These are phyloP conservation scores for Martiniozyma abietophila DNA, from an alignment of 805 yeast genomes.

Conservation along the genomic window DNA sequence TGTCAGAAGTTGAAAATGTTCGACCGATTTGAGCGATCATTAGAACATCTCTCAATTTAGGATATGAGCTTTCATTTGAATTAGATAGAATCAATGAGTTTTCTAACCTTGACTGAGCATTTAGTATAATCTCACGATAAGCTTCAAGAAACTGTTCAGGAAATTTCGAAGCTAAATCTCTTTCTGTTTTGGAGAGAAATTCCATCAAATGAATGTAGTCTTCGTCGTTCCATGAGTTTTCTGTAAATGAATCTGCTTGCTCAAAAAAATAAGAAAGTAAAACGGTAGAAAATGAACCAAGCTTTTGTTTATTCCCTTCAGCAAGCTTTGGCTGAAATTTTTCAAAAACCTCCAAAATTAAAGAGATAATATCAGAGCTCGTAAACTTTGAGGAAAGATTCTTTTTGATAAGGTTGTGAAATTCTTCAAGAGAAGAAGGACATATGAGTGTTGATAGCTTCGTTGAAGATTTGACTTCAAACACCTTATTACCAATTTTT, in stretches of 20 bases:
- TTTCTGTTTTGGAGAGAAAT: slow-evolving; percentile 36
- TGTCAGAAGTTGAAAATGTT: slow-evolving; percentile 89
- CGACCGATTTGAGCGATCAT: slow-evolving; percentile 65
- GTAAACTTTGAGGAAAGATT: not conserved
- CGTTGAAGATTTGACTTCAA: slow-evolving; percentile 15
- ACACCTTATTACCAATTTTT: slow-evolving; percentile 27
- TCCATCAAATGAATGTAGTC: slow-evolving; percentile 26
- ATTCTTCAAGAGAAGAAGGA: slow-evolving; percentile 40
- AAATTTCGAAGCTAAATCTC: slow-evolving; percentile 54
- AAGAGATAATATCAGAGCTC: slow-evolving; percentile 32
- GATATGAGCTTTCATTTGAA: slow-evolving; percentile 22
- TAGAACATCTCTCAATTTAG: slow-evolving; percentile 47
- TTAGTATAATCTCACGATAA: slow-evolving; percentile 46
- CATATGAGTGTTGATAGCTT: slow-evolving; percentile 27
- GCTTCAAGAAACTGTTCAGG: slow-evolving; percentile 53
- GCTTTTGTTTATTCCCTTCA: slow-evolving; percentile 69
- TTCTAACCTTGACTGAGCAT: slow-evolving; percentile 46
- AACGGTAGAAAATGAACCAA: slow-evolving; percentile 54
- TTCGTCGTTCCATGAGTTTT: slow-evolving; percentile 15
- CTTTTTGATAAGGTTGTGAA: slow-evolving; percentile 23
- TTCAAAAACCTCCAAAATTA: slow-evolving; percentile 47
- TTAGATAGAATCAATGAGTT: slow-evolving; percentile 12
- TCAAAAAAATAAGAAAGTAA: slow-evolving; percentile 53
- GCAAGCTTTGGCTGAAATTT: slow-evolving; percentile 69
- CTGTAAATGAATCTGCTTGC: slow-evolving; percentile 31